Evolutionary conservation across 148 eudicot species (phyloP), one percentile per base, ranked within the genome.

Genomic region (Spergularia bocconei): DNA sequence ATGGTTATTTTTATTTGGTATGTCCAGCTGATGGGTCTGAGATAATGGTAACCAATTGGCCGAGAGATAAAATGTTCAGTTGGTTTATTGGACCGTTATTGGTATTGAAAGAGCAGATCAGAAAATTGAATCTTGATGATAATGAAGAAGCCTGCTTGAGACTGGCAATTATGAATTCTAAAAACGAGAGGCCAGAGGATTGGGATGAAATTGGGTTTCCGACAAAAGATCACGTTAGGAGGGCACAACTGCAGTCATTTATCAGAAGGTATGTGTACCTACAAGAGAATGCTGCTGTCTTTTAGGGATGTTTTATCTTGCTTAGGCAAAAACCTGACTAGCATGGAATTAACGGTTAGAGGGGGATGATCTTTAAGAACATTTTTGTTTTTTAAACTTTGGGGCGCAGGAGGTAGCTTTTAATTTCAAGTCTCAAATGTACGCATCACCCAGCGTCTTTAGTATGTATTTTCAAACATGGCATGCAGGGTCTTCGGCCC

Each of bases 91-190:
- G 80, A 68, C 98, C 98, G 3, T 81, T 93, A 11, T 73, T 91
- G 69, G 82, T 90, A 41, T 88, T 91, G 81, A 91, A 91, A 81
- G 98, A 93, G 82, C 97, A 93, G 75, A 85, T 93, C 16, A 89
- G 80, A 79, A 85, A 79, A 47, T 78, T 93, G 5, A 70, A 88
- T 11, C 73, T 91, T 29, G 76, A 76, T 33, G 88, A 84, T 75
- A 61, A 70, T 69, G 98, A 93, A 84, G 92, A 91, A 64, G 82
- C 79, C 2, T 88, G 85, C 73, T 81, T 93, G 65, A 83, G 79
- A 62, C 82, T 67, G 75, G 80, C 92, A 20, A 76, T 89, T 20
- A 84, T 93, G 91, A 72, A 70, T 56, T 77, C 85, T 79, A 79
- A 85, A 21, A 86, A 88, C 57, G 88, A 91, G 66, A 88, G 75